These are phyloP conservation scores for Boletus insuetus DNA, from an alignment of 768 basidiomycete species.

Conservation along the genomic window DNA sequence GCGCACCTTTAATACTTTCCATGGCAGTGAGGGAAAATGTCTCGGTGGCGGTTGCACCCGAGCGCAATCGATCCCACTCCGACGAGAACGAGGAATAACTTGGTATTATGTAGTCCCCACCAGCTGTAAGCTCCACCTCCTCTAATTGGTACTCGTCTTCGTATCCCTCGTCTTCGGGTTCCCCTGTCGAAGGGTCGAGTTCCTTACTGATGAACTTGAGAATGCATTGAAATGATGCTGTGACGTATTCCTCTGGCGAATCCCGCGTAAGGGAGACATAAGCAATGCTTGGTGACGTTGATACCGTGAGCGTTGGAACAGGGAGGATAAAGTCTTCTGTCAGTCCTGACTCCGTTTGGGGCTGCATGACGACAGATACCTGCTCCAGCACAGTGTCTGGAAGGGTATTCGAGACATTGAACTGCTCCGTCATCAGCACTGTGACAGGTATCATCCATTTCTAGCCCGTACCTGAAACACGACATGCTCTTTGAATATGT, in stretches of 20 bases:
- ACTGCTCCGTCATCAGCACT: constrained; percentile 46
- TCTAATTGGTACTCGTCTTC: constrained; percentile 98
- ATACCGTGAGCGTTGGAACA: constrained; percentile 61
- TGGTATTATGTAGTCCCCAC: constrained; percentile 94
- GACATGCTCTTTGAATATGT: constrained; percentile 91
- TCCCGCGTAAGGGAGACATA: constrained; percentile 94
- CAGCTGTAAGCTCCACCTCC: constrained; percentile 90
- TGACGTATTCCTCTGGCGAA: constrained; percentile 68
- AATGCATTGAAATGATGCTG: constrained; percentile 84
- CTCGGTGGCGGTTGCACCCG: constrained; percentile 78
- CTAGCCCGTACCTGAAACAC: constrained; percentile 83
- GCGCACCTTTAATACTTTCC: constrained; percentile 90
- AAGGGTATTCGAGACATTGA: constrained; percentile 96
- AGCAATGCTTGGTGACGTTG: constrained; percentile 77
- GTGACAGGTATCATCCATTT: not conserved
- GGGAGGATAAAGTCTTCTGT: constrained; percentile 96
- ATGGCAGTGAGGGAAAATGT: constrained; percentile 91
- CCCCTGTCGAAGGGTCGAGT: constrained; percentile 90
- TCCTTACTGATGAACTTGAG: constrained; percentile 98
- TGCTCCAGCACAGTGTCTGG: constrained; percentile 94
- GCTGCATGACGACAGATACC: constrained; percentile 90
- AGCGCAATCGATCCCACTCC: constrained; percentile 92
- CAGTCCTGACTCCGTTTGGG: constrained; percentile 68
- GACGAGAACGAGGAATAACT: constrained; percentile 87
- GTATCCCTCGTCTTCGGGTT: constrained; percentile 98